phyloP scores from a whole-genome alignment of 2,329 filamentous ascomycete genomes.

The Claviceps arundinis region DNA sequence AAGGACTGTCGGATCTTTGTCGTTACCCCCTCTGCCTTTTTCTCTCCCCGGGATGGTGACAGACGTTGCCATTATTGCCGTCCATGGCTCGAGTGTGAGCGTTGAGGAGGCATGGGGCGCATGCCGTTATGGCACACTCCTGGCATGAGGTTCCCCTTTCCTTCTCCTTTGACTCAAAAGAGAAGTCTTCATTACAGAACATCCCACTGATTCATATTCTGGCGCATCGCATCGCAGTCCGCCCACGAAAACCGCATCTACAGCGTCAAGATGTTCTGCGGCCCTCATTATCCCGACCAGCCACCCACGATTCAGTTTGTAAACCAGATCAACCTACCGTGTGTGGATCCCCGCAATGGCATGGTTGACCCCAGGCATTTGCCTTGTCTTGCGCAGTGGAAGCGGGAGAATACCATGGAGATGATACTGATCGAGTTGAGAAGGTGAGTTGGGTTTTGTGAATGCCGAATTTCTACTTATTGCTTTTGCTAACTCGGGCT shows the following conservation, averaged over 20 bases:
- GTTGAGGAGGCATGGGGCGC: no score
- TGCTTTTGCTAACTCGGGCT: background rate
- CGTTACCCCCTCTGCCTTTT: background rate
- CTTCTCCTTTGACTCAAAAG: background rate
- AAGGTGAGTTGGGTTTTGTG: slow-evolving; percentile 34
- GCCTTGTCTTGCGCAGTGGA: slow-evolving; percentile 80
- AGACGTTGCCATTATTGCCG: background rate
- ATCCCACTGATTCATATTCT: slow-evolving; percentile 4
- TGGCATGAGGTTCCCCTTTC: background rate
- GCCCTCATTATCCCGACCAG: slow-evolving; percentile 72
- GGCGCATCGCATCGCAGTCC: slow-evolving; percentile 40
- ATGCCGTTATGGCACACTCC: background rate
- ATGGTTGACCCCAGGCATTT: slow-evolving; percentile 75
- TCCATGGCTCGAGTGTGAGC: no score
- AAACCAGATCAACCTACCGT: slow-evolving; percentile 91
- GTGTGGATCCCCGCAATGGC: slow-evolving; percentile 70
- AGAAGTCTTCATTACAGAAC: background rate
- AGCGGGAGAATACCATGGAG: slow-evolving; percentile 88
- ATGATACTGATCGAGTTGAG: slow-evolving; percentile 78
- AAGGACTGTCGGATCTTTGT: slow-evolving; percentile 9
- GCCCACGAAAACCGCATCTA: slow-evolving; percentile 99
- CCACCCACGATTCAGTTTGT: slow-evolving; percentile 87
- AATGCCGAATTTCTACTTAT: slow-evolving; percentile 20
- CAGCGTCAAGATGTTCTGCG: slow-evolving; percentile 93
- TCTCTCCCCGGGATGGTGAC: background rate